Base-by-base conservation (phyloP, 495 filamentous ascomycete species). In the Annulohypoxylon nitens region DNA sequence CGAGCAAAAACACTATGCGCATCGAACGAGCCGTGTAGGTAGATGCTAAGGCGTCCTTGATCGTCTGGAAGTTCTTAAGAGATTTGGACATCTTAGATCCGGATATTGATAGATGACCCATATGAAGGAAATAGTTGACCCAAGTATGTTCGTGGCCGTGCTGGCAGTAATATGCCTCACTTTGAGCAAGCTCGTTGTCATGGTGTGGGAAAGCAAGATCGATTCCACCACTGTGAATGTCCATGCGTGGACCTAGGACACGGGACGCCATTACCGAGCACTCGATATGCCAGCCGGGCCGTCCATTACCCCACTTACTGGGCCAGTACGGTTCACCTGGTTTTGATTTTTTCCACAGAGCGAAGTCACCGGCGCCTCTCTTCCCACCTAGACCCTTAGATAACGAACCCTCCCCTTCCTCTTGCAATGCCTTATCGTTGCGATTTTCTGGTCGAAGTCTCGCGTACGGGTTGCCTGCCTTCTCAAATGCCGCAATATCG, bases 211-310 rank as follows among this genome's bases (percentile, higher is more conserved):
- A 98, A 6, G 91, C 90, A 60, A 98, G 86, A 79, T 99, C 96
- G 61, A 97, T 91, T 41, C 96, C 96, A 8, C 96, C 96, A 20
- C 93, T 95, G 79, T 98, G 95, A 58, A 98, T 92, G 81, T 99
- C 96, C 80, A 99, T 92, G 62, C 88, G 83, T 47, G 88, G 83
- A 7, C 95, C 96, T 4, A 99, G 84, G 36, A 92, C 88, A 63
- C 93, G 92, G 2, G 91, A 94, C 0, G 95, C 94, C 96, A 99
- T 99, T 1, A 93, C 95, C 0, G 92, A 96, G 88, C 96, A 99
- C 83, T 99, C 95, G 57, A 99, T 98, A 80, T 98, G 96, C 96
- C 94, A 98, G 14, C 96, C 96, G 0, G 96, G 96, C 18, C 96
- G 86, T 26, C 95, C 95, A 53, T 88, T 84, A 8, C 95, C 94